Base-by-base conservation (phyloP, 2,329 filamentous ascomycete genomes). In the Penicillium frequentans region DNA sequence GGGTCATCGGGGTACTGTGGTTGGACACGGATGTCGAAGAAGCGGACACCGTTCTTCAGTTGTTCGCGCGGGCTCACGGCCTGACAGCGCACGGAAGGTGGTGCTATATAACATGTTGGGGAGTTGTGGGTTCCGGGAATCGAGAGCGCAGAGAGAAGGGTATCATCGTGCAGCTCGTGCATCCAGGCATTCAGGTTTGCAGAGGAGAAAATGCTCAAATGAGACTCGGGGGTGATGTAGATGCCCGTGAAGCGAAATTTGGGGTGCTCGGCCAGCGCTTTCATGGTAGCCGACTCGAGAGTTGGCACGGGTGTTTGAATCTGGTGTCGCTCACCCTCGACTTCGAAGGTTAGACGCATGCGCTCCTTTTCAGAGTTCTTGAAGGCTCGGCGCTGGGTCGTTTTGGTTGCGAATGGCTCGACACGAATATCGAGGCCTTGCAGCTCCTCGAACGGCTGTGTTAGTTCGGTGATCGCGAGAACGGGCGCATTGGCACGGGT, bases 91-190 rank as follows among this genome's bases (percentile, higher is more conserved):
- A 98, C 95, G 1, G 91, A 96, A 1, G 95, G 95, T 5, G 97
- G 83, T 13, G 95, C 93, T 49, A 85, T 83, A 79, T 96, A 83
- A 77, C 85, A 89, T 10, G 93, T 96, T 7, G 95, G 91, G 19
- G 90, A 91, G 77, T 99, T 98, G 80, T 99, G 95, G 0, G 95
- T 97, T 62, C 95, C 95, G 16, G 95, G 95, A 61, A 98, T 95
- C 49, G 90, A 95, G 49, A 99, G 85, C 3, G 88, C 83, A 1
- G 90, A 90, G 5, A 98, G 80, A 1, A 91, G 86, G 51, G 86
- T 88, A 21, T 86, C 82, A 68, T 93, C 85, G 58, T 83, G 80
- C 43, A 98, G 81, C 59, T 87, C 82, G 55, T 81, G 76, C 93
- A 98, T 98, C 95, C 95, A 96, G 52, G 81, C 77, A 60, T 86